Evolutionary conservation across 345 rosid species (phyloP), one percentile per base, ranked within the genome.

Genomic region (Euphorbia peplus): DNA sequence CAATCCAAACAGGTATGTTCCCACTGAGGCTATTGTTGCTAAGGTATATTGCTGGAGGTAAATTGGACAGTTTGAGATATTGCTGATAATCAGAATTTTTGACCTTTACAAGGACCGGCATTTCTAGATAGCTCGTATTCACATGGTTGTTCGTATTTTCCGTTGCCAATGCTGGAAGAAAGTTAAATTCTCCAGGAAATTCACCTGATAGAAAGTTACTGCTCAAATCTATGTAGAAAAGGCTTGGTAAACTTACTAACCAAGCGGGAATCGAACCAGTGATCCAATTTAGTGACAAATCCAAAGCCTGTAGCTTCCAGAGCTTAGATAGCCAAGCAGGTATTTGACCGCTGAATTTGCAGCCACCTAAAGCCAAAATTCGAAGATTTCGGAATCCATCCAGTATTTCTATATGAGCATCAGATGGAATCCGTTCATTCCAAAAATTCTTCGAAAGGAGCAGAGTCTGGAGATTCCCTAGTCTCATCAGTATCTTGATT

Each of bases 221-320:
- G 5, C 96, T 89, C 73, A 93, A 75, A 80, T 89, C 97, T 41
- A 90, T 44, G 84, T 90, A 93, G 73, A 90, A 87, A 54, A 90
- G 86, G 68, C 83, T 71, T 7, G 75, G 75, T 46, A 93, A 78
- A 74, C 68, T 57, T 35, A 90, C 86, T 26, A 93, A 72, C 97
- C 97, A 89, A 72, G 78, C 66, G 1, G 98, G 98, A 76, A 93
- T 78, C 24, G 78, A 42, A 64, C 97, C 98, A 13, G 56, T 72
- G 62, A 93, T 29, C 52, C 50, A 70, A 69, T 93, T 93, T 46
- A 69, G 64, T 44, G 98, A 90, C 73, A 93, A 63, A 81, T 93
- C 98, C 71, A 93, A 16, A 42, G 86, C 88, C 66, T 84, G 81
- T 14, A 93, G 77, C 22, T 51, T 75, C 70, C 68, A 76, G 67